Evolutionary conservation across 192 early-diverging fungal species (phyloP), one percentile per base, ranked within the genome.

Genomic region (Bifiguratus adelaidae): DNA sequence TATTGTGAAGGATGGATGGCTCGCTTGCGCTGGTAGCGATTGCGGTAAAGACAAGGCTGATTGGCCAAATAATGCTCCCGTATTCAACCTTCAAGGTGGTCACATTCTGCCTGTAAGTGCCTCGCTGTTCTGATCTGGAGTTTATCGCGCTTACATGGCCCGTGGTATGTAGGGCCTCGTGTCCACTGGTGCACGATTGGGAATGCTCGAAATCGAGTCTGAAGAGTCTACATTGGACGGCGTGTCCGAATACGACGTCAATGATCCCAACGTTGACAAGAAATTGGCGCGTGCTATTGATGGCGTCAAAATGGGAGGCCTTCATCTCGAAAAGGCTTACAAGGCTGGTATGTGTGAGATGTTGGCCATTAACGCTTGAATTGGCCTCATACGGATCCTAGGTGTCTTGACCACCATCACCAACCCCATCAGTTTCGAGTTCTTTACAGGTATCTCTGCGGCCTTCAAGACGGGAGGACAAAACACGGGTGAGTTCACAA

Each of bases 181-280:
- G 19, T 74, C 80, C 27, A 68, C 67, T 18, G 64, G 70, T 8
- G 53, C 66, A 11, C 41, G 52, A 35, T 48, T 86, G 22, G 86
- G 86, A 3, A 55, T 89, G 23, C 41, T 57, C 12, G 86, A 89
- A 68, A 87, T 89, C 43, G 32, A 56, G 13, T 38, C 57, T 3
- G 86, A 89, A 52, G 48, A 50, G 0, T 30, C 43, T 6, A 84
- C 81, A 15, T 27, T 55, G 8, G 85, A 87, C 59, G 85, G 85
- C 8, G 25, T 53, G 32, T 41, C 58, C 5, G 30, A 65, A 20
- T 33, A 38, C 23, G 49, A 54, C 37, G n/a, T 55, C 4, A 48
- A 38, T 34, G 52, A 50, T 30, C 13, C 55, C 16, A 38, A 62
- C 2, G 34, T 50, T 2, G 13, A 29, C 29, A 48, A 56, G 6